Evolutionary conservation across 768 basidiomycete species (phyloP).

Genomic region (Agrocybe pediades): DNA sequence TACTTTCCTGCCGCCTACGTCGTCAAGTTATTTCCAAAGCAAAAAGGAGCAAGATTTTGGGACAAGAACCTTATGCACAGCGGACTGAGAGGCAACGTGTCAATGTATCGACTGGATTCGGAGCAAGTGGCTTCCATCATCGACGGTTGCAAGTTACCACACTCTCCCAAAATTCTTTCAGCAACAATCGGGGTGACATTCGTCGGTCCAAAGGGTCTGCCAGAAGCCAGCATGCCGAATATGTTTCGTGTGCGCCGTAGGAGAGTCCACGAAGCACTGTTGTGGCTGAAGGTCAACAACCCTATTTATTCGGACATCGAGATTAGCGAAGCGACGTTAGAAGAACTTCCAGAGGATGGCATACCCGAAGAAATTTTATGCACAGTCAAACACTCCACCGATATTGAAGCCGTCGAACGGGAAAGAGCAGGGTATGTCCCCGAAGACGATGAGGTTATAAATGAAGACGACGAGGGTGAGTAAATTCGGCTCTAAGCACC

Average conservation of each 20-base stretch:
- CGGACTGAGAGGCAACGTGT: slow-evolving; percentile 25
- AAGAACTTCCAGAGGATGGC: slow-evolving; percentile 12
- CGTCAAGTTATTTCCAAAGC: slow-evolving; percentile 38
- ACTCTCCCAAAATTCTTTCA: slow-evolving; percentile 8
- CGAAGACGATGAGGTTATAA: slow-evolving; percentile 16
- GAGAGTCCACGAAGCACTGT: slow-evolving; percentile 21
- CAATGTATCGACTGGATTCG: slow-evolving; percentile 27
- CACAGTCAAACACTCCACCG: neutral
- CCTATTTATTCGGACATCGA: slow-evolving; percentile 20
- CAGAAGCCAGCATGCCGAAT: neutral
- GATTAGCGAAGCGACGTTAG: slow-evolving; percentile 13
- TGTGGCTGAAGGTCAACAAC: slow-evolving; percentile 32
- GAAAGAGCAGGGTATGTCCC: slow-evolving; percentile 20
- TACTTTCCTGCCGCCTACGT: slow-evolving; percentile 34
- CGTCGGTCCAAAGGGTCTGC: slow-evolving; percentile 10
- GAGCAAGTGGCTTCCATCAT: slow-evolving; percentile 4
- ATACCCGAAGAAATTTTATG: slow-evolving; percentile 11
- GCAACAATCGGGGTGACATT: slow-evolving; percentile 18
- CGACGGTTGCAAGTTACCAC: slow-evolving; percentile 3
- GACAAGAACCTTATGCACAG: slow-evolving; percentile 15
- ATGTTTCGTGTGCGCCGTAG: slow-evolving; percentile 13
- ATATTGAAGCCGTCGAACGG: slow-evolving; percentile 3
- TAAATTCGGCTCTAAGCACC: slow-evolving; percentile 24
- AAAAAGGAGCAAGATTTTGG: slow-evolving; percentile 9
- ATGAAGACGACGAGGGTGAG: neutral